These are phyloP conservation scores for Alternaria burnsii DNA, from an alignment of 2,329 filamentous ascomycete genomes.

Conservation along the genomic window DNA sequence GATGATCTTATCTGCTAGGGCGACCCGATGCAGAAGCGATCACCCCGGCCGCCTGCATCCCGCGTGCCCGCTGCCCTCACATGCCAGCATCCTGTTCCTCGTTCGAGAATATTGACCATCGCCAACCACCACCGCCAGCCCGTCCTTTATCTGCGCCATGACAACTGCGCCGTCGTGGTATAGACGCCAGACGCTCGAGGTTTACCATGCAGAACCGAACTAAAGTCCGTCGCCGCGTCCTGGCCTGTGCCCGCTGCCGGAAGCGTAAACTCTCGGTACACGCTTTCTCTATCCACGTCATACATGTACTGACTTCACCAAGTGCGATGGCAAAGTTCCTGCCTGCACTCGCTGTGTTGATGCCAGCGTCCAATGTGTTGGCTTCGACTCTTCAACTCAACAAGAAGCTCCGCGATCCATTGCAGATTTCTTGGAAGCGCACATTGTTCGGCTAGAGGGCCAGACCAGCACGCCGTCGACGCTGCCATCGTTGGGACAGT, in stretches of 20 bases:
- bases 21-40: constrained; percentile 23
- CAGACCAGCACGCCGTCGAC: constrained; percentile 26
- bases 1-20: constrained; percentile 28
- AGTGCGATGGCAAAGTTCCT: constrained; percentile 50
- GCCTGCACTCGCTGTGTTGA: constrained; percentile 46
- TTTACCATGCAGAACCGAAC: constrained; percentile 43
- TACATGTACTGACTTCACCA: constrained; percentile 12
- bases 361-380: constrained; percentile 43
- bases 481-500: constrained; percentile 23
- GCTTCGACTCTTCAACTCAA: constrained; percentile 48
- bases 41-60: constrained; percentile 21
- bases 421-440: constrained; percentile 45
- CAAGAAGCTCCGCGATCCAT: constrained; percentile 45
- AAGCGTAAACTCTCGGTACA: constrained; percentile 48
- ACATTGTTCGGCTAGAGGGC: constrained; percentile 41
- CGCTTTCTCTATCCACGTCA: constrained; percentile 4
- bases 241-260: constrained; percentile 48
- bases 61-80: constrained; percentile 10
- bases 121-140: constrained; percentile 15
- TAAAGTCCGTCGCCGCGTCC: constrained; percentile 47
- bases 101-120: constrained; percentile 20
- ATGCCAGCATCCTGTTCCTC: constrained; percentile 11
- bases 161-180: constrained; percentile 23
- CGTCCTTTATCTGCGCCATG: constrained; percentile 29
- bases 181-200: constrained; percentile 22